Percentiles rank a stretch among this genome's conserved stretches.
Conservation (phyloP, 306 rosid species). For the Cucumis sativus region DNA sequence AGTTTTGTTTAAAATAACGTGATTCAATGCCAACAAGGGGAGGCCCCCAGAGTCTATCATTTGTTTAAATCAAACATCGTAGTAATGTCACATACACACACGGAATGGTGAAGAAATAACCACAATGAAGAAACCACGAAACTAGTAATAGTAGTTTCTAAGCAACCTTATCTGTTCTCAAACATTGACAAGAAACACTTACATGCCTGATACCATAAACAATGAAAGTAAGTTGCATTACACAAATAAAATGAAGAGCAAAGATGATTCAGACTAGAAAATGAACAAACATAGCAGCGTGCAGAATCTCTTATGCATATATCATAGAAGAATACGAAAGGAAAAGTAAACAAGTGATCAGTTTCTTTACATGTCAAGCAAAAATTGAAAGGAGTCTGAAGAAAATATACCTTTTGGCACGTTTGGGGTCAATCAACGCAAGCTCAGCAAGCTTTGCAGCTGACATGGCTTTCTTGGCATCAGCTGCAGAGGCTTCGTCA, state of each 20-base stretch:
- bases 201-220: not conserved
- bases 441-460: conserved; percentile 92
- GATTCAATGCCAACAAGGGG: not conserved
- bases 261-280: not conserved
- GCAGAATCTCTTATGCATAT: not conserved
- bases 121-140: not conserved
- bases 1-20: not conserved
- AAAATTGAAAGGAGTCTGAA: not conserved
- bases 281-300: not conserved
- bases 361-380: not conserved
- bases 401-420: conserved; percentile 69
- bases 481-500: conserved; percentile 54
- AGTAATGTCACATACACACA: not conserved
- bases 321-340: not conserved
- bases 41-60: not conserved
- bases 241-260: not conserved
- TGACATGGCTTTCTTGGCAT: conserved; percentile 73
- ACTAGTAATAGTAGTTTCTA: not conserved
- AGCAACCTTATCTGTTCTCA: not conserved
- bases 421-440: conserved; percentile 85
- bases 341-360: not conserved
- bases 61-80: not conserved
- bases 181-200: not conserved
- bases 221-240: not conserved
- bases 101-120: not conserved